Evolutionary conservation across 768 basidiomycete genomes (phyloP).

Genomic region (Crucibulum laeve): DNA sequence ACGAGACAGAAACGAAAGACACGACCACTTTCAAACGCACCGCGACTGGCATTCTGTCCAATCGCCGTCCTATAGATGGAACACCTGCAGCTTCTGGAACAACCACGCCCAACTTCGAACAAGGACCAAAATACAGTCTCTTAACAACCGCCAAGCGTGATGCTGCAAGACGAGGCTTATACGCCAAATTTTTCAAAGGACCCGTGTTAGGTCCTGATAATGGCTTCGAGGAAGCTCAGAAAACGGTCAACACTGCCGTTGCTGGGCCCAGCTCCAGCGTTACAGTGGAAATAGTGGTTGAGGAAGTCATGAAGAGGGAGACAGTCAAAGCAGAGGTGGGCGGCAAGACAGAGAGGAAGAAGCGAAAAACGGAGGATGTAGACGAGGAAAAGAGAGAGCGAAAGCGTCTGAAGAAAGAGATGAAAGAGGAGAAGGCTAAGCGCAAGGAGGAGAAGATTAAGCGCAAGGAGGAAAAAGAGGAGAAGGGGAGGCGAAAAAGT

Average conservation of each 20-base stretch:
- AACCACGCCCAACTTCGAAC: constrained; percentile 29
- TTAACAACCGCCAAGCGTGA: constrained; percentile 70
- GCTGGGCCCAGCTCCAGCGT: not conserved
- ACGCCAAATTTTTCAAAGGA: constrained; percentile 79
- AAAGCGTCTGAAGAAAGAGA: constrained; percentile 12
- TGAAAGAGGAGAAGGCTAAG: constrained; percentile 8
- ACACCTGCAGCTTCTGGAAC: constrained; percentile 43
- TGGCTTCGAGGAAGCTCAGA: constrained; percentile 13
- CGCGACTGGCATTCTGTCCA: constrained; percentile 71
- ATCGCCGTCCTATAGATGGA: constrained; percentile 53
- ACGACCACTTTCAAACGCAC: constrained; percentile 48
- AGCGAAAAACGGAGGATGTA: constrained; percentile 10
- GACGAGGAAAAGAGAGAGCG: constrained; percentile 11
- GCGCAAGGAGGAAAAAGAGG: constrained; percentile 12
- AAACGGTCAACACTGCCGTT: constrained; percentile 5
- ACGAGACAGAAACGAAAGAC: constrained; percentile 1
- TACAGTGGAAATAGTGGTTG: not conserved
- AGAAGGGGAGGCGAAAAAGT: constrained; percentile 11
- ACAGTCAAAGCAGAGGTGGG: not conserved
- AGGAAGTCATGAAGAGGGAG: constrained; percentile 1
- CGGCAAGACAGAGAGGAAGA: constrained; percentile 1
- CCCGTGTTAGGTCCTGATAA: constrained; percentile 55
- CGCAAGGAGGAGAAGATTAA: constrained; percentile 6
- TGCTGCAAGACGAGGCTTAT: constrained; percentile 70
- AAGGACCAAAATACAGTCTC: constrained; percentile 39